Evolutionary conservation across 2,329 filamentous ascomycete genomes (phyloP).

Genomic region (Paracamarosporium sp.): DNA sequence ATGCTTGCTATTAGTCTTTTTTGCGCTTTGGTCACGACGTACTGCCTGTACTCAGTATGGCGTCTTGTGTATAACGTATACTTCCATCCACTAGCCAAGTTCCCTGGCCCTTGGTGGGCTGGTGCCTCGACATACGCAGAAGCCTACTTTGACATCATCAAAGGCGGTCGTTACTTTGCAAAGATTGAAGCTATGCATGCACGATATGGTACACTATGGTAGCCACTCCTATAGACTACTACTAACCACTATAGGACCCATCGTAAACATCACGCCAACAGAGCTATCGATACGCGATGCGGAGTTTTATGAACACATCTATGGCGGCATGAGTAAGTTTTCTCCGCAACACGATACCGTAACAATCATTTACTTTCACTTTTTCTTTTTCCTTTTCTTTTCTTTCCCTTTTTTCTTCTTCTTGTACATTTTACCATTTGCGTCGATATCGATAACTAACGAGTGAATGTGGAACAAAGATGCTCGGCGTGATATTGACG

Average conservation of each 20-base stretch:
- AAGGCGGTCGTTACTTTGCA: conserved; percentile 37
- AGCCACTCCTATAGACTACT: neutral
- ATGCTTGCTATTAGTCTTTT: neutral
- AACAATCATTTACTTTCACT: no score
- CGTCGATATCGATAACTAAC: neutral
- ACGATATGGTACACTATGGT: conserved; percentile 13
- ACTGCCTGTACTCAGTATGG: conserved; percentile 8
- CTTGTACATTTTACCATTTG: neutral
- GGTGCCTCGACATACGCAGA: conserved; percentile 10
- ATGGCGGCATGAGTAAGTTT: conserved; percentile 1
- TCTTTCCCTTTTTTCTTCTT: neutral
- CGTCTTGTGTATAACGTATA: conserved; percentile 14
- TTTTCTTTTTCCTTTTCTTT: neutral
- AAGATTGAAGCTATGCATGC: conserved; percentile 43
- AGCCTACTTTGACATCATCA: conserved; percentile 18
- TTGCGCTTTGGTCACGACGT: neutral
- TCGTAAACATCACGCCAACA: conserved; percentile 22
- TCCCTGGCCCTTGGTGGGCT: conserved; percentile 20
- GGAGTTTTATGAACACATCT: conserved; percentile 17
- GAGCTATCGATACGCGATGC: conserved; percentile 28
- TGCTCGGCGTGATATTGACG: conserved; percentile 8
- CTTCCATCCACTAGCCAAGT: conserved; percentile 16
- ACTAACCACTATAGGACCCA: conserved; percentile 15
- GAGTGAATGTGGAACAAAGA: neutral
- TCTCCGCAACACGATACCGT: no score